Conservation (phyloP, 805 yeast species). For the Scheffersomyces ergatensis region DNA sequence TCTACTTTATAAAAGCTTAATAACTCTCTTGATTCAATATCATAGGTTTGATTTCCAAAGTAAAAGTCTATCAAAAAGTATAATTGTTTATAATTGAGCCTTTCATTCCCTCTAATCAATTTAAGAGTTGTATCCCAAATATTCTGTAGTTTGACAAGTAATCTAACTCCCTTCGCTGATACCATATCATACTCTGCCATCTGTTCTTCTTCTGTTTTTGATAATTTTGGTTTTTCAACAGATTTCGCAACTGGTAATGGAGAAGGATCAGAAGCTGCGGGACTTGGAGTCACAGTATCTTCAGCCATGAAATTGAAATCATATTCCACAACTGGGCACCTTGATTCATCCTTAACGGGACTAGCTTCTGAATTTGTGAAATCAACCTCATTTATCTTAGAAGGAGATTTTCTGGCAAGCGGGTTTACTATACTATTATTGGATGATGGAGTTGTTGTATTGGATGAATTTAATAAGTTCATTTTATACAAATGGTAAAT, state of each 20-base stretch:
- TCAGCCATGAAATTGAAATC: conserved; percentile 37
- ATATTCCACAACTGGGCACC: conserved; percentile 41
- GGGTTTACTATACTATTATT: conserved; percentile 1
- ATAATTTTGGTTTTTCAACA: not conserved
- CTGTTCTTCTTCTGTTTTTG: not conserved
- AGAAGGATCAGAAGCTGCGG: not conserved
- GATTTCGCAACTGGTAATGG: not conserved
- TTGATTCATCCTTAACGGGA: conserved; percentile 3
- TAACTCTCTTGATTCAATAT: conserved; percentile 20
- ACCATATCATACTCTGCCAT: conserved; percentile 2
- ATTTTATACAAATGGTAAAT: conserved; percentile 37
- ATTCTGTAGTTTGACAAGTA: conserved; percentile 17
- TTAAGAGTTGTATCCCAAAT: conserved; percentile 25
- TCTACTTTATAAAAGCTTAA: conserved; percentile 23
- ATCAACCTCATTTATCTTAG: conserved; percentile 21
- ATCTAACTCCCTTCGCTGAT: conserved; percentile 2
- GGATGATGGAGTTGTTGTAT: not conserved
- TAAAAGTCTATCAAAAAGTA: conserved; percentile 29
- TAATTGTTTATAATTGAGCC: conserved; percentile 18
- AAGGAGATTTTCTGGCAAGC: conserved; percentile 8
- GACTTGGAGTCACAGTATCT: conserved; percentile 8
- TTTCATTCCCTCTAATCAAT: conserved; percentile 15
- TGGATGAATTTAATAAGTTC: conserved; percentile 5
- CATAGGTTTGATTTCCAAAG: conserved; percentile 15
- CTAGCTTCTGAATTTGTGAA: conserved; percentile 15